Evolutionary conservation across 208 protist species (phyloP).

Genomic region (Tritrichomonas foetus): DNA sequence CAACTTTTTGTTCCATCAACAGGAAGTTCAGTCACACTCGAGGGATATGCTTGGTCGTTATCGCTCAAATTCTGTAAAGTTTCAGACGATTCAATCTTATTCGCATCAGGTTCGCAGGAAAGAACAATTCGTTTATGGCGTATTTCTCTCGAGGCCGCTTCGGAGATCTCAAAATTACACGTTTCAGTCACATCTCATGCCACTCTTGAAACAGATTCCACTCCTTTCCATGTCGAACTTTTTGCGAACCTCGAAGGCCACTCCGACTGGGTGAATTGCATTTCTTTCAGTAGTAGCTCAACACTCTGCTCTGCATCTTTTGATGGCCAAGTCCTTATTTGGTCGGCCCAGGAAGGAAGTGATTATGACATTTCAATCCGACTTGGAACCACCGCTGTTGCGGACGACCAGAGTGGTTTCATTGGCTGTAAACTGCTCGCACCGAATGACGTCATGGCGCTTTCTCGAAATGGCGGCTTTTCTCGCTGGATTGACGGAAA

Average conservation of each 20-base stretch:
- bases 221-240: background rate
- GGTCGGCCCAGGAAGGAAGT: background rate
- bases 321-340: constrained; percentile 14
- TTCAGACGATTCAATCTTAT: background rate
- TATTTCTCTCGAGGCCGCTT: background rate
- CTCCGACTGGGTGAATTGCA: background rate
- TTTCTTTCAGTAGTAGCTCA: background rate
- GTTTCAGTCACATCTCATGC: background rate
- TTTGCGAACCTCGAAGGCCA: background rate
- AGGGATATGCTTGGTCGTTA: background rate
- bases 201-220: background rate
- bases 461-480: background rate
- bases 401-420: background rate
- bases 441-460: background rate
- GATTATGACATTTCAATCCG: constrained; percentile 16
- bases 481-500: background rate
- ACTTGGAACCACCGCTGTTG: background rate
- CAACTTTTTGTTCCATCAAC: background rate
- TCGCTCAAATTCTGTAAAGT: background rate
- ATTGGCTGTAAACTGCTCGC: background rate
- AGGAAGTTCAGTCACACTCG: background rate
- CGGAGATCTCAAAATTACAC: background rate
- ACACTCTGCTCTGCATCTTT: background rate
- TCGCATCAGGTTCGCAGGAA: background rate
- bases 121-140: background rate